A percentile compares a stretch with the other conserved stretches of the same genome.
These are phyloP conservation scores for Gossypium trilobum DNA, from an alignment of 441 rosid genomes.

Conservation along the genomic window DNA sequence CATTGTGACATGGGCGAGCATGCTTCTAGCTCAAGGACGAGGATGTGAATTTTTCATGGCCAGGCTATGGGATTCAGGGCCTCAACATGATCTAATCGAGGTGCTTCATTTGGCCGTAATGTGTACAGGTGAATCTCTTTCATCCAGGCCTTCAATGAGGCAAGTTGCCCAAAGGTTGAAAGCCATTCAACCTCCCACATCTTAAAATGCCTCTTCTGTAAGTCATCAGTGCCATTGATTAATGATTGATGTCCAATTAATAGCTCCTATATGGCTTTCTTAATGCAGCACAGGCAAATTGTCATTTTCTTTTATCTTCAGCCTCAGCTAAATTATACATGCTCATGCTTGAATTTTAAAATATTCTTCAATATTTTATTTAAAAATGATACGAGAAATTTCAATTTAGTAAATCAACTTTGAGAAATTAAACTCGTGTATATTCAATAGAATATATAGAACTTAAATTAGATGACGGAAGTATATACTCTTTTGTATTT, in stretches of 20 bases:
- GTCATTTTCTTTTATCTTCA: not conserved
- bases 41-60: constrained; percentile 32
- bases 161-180: constrained; percentile 32
- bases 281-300: not conserved
- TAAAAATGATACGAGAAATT: too few relatives aligned
- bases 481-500: too few relatives aligned
- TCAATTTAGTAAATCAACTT: too few relatives aligned
- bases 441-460: too few relatives aligned
- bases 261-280: not conserved
- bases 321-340: too few relatives aligned
- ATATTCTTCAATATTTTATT: too few relatives aligned
- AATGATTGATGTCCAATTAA: not conserved
- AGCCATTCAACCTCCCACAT: constrained; percentile 27
- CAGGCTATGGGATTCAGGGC: constrained; percentile 32
- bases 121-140: constrained; percentile 31
- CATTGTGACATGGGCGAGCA: constrained; percentile 36
- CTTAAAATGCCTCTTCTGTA: not conserved
- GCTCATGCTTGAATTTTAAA: too few relatives aligned
- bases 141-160: constrained; percentile 36
- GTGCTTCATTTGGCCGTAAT: constrained; percentile 31
- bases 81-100: constrained; percentile 29
- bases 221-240: not conserved
- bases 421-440: too few relatives aligned
- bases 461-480: too few relatives aligned
- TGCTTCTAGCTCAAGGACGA: constrained; percentile 31